Base-by-base conservation (phyloP, 805 yeast genomes). In the Wickerhamomyces bisporus region DNA sequence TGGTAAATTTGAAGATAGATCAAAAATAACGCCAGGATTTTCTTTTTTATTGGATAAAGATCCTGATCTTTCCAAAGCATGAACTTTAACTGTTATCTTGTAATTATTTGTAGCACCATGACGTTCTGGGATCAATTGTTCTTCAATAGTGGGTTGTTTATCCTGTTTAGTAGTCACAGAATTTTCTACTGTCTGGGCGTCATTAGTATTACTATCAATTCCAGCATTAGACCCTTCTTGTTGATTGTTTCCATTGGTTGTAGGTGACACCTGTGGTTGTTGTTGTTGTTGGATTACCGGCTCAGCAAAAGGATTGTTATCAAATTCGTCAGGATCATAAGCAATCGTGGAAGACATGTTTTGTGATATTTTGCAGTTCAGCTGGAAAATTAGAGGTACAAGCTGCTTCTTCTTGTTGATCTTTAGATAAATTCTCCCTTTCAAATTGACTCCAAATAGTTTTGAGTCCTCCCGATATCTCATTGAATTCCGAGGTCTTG, bases 21-120 rank as follows among this genome's bases (percentile, higher is more conserved):
- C 87, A 47, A 91, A 80, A 45, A 79, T 72, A 39, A 91, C 64
- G 8, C 85, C 79, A 5, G 96, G 96, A 50, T 87, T 86, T 41
- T 81, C 87, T 35, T 72, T 73, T 55, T 78, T 81, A 41, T 76
- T 74, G 7, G 61, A 53, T 3, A 54, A 35, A 5, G 63, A 62
- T 0, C 79, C 81, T 40, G 71, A 73, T 49, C 80, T 73, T 58
- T 89, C 97, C 34, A 93, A 65, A 12, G 75, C 83, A 2, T 73
- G 71, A 3, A 91, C 79, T 36, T 70, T 75, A 24, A 86, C 68
- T 1, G 53, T 52, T 30, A 91, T 60, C 39, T 62, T 65, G 50
- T 63, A 62, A 34, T 64, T 60, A 23, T 52, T 56, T 41, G 35
- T 44, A 23, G 23, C 35, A 30, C 47, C 56, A 34, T 20, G 35